phyloP scores from a whole-genome alignment of 176 grass and related monocot genomes.

The Rhynchospora breviuscula region DNA sequence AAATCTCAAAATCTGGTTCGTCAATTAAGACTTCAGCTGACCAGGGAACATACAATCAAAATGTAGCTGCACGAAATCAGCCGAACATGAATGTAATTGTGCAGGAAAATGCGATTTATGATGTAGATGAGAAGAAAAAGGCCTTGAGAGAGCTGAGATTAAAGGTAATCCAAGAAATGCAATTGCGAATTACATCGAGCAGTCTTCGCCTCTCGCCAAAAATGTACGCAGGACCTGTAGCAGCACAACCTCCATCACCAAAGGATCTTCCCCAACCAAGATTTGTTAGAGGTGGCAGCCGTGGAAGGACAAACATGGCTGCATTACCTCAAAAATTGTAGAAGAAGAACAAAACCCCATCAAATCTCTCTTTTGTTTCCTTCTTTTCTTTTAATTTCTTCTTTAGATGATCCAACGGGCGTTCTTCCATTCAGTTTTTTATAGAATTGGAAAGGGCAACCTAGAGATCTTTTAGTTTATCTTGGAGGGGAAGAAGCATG shows the following conservation, averaged over 20 bases:
- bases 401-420: slow-evolving; percentile 3
- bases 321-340: background rate
- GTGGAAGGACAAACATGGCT: background rate
- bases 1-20: slow-evolving; percentile 19
- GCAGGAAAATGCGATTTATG: background rate
- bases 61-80: background rate
- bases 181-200: background rate
- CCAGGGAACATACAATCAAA: background rate
- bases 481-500: slow-evolving; percentile 11
- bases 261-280: slow-evolving; percentile 17
- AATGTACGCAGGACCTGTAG: slow-evolving; percentile 20
- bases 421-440: slow-evolving; percentile 26
- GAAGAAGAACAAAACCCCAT: background rate
- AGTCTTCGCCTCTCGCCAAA: background rate
- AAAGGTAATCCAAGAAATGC: background rate
- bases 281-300: slow-evolving; percentile 9
- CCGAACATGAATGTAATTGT: background rate
- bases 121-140: background rate
- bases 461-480: slow-evolving; percentile 19
- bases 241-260: slow-evolving; percentile 19
- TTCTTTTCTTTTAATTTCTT: slow-evolving; percentile 23
- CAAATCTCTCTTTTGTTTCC: slow-evolving; percentile 20
- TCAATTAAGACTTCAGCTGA: background rate
- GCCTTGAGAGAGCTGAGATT: slow-evolving; percentile 5
- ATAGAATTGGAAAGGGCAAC: slow-evolving; percentile 10